Percentiles rank a stretch among this genome's conserved stretches.
Conservation (phyloP, 768 basidiomycete genomes). For the Rhizopogon vulgaris region DNA sequence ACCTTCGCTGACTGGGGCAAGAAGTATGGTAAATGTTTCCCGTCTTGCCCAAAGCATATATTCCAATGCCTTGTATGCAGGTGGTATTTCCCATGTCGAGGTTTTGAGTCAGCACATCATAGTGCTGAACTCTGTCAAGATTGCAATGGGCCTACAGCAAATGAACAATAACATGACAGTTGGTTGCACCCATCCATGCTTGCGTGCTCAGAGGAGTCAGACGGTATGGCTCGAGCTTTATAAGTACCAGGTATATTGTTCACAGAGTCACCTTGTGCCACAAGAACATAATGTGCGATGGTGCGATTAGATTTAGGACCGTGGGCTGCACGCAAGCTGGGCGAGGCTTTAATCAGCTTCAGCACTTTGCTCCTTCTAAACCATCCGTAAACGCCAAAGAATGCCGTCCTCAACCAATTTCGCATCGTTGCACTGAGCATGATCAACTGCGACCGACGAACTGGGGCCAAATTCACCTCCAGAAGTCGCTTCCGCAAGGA, state of each 20-base stretch:
- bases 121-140: conserved; percentile 45
- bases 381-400: conserved; percentile 57
- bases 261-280: conserved; percentile 46
- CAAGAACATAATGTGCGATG: conserved; percentile 49
- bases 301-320: conserved; percentile 20
- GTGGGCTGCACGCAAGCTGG: conserved; percentile 20
- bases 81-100: conserved; percentile 54
- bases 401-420: conserved; percentile 29
- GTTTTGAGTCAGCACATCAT: conserved; percentile 55
- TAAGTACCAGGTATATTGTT: conserved; percentile 49
- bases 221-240: conserved; percentile 2
- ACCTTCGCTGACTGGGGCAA: conserved; percentile 39
- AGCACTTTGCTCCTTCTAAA: conserved; percentile 36
- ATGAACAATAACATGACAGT: background rate
- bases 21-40: conserved; percentile 31
- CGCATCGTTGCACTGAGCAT: conserved; percentile 69
- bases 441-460: conserved; percentile 49
- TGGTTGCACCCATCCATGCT: conserved; percentile 12
- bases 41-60: background rate
- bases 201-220: background rate
- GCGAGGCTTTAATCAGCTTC: conserved; percentile 20
- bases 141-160: conserved; percentile 34
- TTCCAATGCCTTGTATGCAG: conserved; percentile 24
- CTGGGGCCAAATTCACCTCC: conserved; percentile 4
- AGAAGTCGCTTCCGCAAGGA: conserved; percentile 4